phyloP scores from a whole-genome alignment of 139 green algal genomes.

The Desmodesmus armatus region DNA sequence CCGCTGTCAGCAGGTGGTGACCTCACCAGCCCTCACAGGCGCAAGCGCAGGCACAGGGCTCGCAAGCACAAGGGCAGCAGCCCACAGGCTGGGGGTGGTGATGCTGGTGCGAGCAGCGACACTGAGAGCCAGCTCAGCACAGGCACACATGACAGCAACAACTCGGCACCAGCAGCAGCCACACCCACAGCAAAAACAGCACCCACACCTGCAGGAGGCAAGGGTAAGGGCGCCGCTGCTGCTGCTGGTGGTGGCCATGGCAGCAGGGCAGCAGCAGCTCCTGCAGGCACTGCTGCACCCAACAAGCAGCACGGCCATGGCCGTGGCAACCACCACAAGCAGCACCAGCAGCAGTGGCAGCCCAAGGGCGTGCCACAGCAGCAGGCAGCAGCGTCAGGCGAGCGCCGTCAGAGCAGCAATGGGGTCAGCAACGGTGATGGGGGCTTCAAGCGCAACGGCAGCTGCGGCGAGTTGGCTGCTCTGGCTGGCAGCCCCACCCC shows the following conservation, averaged over 20 bases:
- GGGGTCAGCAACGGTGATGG: background rate
- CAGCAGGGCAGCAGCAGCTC: background rate
- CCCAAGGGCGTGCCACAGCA: too few species aligned
- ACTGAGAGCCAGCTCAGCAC: conserved; percentile 36
- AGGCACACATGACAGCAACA: conserved; percentile 29
- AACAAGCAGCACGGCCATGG: background rate
- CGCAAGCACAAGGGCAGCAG: background rate
- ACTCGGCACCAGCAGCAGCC: background rate
- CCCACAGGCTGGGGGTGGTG: background rate
- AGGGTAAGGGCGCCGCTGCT: background rate
- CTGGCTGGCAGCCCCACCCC: conserved; percentile 11
- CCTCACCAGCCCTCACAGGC: background rate
- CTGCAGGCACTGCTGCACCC: background rate
- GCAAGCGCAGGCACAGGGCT: background rate
- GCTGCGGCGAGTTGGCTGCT: conserved; percentile 35
- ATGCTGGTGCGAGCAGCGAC: conserved; percentile 22
- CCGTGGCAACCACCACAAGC: background rate
- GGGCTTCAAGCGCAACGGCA: conserved; percentile 40
- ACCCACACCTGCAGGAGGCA: background rate
- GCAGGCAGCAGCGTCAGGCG: background rate
- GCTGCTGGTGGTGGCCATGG: background rate
- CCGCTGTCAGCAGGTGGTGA: background rate
- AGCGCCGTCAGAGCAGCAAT: background rate
- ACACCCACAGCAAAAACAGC: background rate
- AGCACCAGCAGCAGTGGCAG: background rate